Conservation (phyloP, 495 filamentous ascomycete species). For the Lophium mytilinum region DNA sequence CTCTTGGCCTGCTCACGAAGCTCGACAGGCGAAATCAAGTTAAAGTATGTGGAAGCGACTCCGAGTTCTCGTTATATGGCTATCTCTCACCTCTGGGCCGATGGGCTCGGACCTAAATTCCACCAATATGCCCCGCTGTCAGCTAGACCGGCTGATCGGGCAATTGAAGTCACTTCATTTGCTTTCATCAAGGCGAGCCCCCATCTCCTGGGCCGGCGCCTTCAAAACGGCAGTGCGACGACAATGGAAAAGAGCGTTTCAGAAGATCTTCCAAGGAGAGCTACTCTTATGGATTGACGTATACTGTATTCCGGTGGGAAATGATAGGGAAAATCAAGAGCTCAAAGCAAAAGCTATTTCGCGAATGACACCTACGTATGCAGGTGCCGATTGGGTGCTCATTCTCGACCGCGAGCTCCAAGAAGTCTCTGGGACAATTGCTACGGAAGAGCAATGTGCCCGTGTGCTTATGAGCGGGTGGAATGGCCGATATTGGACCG, state of each 20-base stretch:
- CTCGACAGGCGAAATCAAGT: not conserved
- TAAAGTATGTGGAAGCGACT: not conserved
- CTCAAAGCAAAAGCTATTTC: not conserved
- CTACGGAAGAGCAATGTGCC: not conserved
- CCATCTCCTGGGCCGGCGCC: too few relatives aligned
- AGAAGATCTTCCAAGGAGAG: too few relatives aligned
- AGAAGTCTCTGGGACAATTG: not conserved
- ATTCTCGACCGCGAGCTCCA: not conserved
- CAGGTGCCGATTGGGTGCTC: not conserved
- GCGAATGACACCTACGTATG: not conserved
- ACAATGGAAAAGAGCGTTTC: too few relatives aligned
- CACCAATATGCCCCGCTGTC: not conserved
- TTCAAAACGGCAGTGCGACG: too few relatives aligned
- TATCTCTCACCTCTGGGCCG: not conserved
- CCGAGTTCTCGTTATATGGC: not conserved
- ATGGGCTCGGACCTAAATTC: not conserved
- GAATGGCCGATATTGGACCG: not conserved
- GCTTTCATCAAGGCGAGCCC: too few relatives aligned
- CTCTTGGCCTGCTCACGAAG: not conserved
- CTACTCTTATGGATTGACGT: not conserved
- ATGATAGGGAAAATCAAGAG: not conserved
- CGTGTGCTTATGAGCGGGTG: not conserved
- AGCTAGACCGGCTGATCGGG: not conserved
- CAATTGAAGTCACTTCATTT: too few relatives aligned
- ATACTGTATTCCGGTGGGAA: not conserved